Conservation (phyloP, 2,329 filamentous ascomycete species). For the Sclerotinia sclerotiorum region DNA sequence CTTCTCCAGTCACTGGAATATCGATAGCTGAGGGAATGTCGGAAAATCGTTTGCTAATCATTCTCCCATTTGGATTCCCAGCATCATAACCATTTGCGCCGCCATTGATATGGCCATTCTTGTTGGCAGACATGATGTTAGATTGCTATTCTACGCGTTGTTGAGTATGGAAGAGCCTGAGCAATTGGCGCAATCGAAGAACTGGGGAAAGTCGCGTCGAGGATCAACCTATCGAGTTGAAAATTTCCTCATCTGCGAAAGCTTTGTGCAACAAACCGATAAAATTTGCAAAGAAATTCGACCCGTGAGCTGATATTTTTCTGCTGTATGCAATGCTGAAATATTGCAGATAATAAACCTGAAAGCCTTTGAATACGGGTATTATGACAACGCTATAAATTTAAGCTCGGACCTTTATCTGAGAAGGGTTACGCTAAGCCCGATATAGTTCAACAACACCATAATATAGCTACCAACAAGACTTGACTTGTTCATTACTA, state of each 20-base stretch:
- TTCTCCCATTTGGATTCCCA: conserved; percentile 28
- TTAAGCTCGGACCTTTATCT: conserved; percentile 9
- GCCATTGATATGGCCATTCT: conserved; percentile 34
- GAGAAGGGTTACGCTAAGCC: not conserved
- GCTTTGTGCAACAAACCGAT: not conserved
- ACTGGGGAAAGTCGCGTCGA: conserved; percentile 23
- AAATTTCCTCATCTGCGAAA: conserved; percentile 3
- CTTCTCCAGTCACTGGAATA: conserved; percentile 64
- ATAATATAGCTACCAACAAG: not conserved
- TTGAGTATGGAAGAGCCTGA: conserved; percentile 7
- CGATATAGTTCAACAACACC: conserved; percentile 13
- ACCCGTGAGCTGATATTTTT: not conserved
- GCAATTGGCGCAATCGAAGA: conserved; percentile 18
- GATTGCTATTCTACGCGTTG: conserved; percentile 8
- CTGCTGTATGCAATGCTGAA: conserved; percentile 8
- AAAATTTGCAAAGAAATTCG: not conserved
- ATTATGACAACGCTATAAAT: conserved; percentile 19
- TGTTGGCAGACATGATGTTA: conserved; percentile 34
- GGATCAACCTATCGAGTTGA: conserved; percentile 14
- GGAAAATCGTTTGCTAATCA: conserved; percentile 53
- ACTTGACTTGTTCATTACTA: not conserved
- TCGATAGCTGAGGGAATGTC: conserved; percentile 66
- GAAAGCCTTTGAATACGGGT: conserved; percentile 18
- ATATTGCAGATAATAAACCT: conserved; percentile 8
- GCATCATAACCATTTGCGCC: conserved; percentile 35